A percentile compares a stretch with the other conserved stretches of the same genome.
Evolutionary conservation across 495 filamentous ascomycete genomes (phyloP).

Genomic region (Neurospora sp.): DNA sequence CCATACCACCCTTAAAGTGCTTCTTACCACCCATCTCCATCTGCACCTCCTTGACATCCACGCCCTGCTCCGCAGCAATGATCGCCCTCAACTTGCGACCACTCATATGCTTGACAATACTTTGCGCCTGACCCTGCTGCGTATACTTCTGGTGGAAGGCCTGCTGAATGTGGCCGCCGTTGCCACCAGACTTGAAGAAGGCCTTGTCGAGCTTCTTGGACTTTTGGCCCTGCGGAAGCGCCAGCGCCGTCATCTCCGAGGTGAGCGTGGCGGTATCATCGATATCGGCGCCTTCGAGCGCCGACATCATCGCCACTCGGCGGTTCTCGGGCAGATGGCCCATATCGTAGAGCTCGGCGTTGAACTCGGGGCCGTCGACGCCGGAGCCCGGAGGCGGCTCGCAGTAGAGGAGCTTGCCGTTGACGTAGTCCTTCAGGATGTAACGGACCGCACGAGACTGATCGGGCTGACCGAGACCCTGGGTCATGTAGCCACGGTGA

Average conservation of each 20-base stretch:
- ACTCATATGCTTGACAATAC: conserved; percentile 51
- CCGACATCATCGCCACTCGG: conserved; percentile 46
- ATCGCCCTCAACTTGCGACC: conserved; percentile 79
- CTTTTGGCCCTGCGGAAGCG: conserved; percentile 49
- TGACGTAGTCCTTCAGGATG: conserved; percentile 95
- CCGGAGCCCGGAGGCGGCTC: conserved; percentile 67
- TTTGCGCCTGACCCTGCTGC: conserved; percentile 53
- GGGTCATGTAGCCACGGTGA: conserved; percentile 80
- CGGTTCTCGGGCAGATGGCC: conserved; percentile 67
- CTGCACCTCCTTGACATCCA: conserved; percentile 75
- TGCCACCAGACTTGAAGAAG: conserved; percentile 66
- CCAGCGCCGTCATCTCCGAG: conserved; percentile 30
- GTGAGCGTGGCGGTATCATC: background rate
- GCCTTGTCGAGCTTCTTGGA: conserved; percentile 68
- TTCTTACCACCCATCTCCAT: conserved; percentile 63
- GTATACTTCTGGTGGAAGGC: conserved; percentile 82
- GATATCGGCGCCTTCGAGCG: conserved; percentile 31
- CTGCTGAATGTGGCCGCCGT: conserved; percentile 57
- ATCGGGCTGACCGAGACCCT: conserved; percentile 81
- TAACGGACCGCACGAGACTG: conserved; percentile 85
- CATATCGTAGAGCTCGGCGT: conserved; percentile 75
- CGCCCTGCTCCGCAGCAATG: conserved; percentile 72
- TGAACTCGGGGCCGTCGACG: conserved; percentile 68
- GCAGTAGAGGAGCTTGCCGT: conserved; percentile 85
- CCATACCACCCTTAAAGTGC: conserved; percentile 77